Base-by-base conservation (phyloP, 768 basidiomycete genomes). In the Exsudoporus frostii region DNA sequence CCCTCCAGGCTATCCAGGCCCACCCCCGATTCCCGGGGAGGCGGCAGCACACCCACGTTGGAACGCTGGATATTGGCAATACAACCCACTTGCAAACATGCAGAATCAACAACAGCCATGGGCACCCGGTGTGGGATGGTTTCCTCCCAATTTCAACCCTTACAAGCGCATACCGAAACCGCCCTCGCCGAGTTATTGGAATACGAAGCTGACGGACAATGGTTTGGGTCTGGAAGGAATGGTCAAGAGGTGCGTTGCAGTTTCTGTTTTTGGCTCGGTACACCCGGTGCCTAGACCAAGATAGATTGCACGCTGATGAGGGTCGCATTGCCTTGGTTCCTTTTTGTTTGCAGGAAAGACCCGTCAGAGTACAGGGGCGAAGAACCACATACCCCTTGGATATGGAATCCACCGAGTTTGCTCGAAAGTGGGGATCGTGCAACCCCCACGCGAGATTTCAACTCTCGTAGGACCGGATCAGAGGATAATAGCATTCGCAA, bases 171-270 rank as follows among this genome's bases (percentile, higher is more conserved):
- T 74, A 11, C 77, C 81, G n/a, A 81, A 76, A 39, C 77, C 78
- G 0, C 81, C 85, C 5, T 84, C 84, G 58, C 79, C 80, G 2
- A 83, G 81, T 52, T 90, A 90, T 66, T 80, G 85, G 65, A 76
- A 78, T 4, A 80, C 79, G 4, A 66, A 77, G 60, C 66, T 90
- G 25, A 61, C 72, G 1, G 75, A 84, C 45, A 90, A 90, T 65
- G 82, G 83, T 0, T 70, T 90, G 5, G 84, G 83, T 30, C 74
- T 90, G 20, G 72, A 78, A 54, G 76, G 81, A 47, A 86, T 88
- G 84, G 76, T 85, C 39, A 65, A 61, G 57, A 76, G 76, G 87
- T 86, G 60, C 56, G 83, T 79, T 36, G 30, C 20, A 22, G 20
- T 43, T 45, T 50, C 19, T 33, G 2, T 3, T 40, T n/a, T 3